Conservation (phyloP, 2,329 filamentous ascomycete genomes). For the Dactylonectria estremocensis region DNA sequence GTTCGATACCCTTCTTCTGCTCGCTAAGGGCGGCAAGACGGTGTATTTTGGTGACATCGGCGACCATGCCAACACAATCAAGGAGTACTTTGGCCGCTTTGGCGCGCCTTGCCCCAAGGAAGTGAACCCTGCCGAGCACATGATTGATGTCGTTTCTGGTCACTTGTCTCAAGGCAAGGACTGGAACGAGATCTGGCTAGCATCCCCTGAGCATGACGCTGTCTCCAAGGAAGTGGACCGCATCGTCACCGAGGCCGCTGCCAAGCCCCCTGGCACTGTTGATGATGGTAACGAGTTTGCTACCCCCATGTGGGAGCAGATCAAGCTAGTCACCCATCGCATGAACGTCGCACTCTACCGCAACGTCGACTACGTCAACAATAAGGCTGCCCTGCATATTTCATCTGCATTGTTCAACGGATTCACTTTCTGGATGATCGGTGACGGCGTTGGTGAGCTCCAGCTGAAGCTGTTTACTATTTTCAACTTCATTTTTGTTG, state of each 20-base stretch:
- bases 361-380: conserved; percentile 77
- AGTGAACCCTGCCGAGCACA: conserved; percentile 83
- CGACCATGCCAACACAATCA: conserved; percentile 67
- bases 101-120: conserved; percentile 74
- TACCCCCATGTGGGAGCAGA: conserved; percentile 74
- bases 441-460: conserved; percentile 64
- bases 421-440: conserved; percentile 74
- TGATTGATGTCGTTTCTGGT: conserved; percentile 74
- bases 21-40: conserved; percentile 76
- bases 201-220: conserved; percentile 71
- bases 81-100: conserved; percentile 76
- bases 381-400: conserved; percentile 73
- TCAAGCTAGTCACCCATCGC: conserved; percentile 75
- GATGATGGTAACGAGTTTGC: conserved; percentile 80
- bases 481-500: conserved; percentile 76
- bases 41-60: conserved; percentile 80
- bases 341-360: conserved; percentile 75
- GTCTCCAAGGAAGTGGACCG: conserved; percentile 74
- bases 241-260: conserved; percentile 70
- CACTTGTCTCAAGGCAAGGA: conserved; percentile 64
- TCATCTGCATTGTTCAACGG: conserved; percentile 71
- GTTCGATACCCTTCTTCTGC: conserved; percentile 76
- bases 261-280: conserved; percentile 57
- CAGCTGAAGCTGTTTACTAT: conserved; percentile 72
- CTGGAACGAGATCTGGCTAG: conserved; percentile 80